Base-by-base conservation (phyloP, 352 stramenopile genomes). In the Pythium coloratum region DNA sequence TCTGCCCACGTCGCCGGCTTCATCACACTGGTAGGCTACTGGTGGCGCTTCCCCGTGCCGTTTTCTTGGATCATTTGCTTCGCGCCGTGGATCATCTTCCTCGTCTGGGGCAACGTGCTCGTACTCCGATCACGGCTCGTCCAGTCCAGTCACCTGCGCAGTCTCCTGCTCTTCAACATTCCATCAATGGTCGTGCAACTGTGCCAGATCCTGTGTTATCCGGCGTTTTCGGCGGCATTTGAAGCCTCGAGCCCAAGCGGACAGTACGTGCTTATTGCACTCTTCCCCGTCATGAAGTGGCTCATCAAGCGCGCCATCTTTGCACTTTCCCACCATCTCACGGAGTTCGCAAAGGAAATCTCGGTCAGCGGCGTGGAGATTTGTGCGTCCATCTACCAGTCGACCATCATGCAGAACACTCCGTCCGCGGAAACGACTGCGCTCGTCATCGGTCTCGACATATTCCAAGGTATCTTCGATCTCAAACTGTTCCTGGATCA, bases 391-490 rank as follows among this genome's bases (percentile, higher is more conserved):
- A 53, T 69, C 47, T 73, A 73, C 53, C 67, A 73, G 44, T 65
- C 67, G 12, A 73, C 62, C 46, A 66, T 73, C 56, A 69, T 73
- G 61, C 67, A 73, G 50, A 63, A 49, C 18, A 18, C 57, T 6
- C 67, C 67, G 26, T 69, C 67, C 2, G 4, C 8, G 16, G 10
- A 51, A 34, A 47, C 67, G 8, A 64, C 40, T n/a, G 56, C 13
- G 1, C 12, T 66, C 2, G 34, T 73, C 20, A 58, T 73, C 2
- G 49, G 13, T 1, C 50, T 73, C 0, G 67, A 73, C 55, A 36
- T 66, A 2, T 14, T 55, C 18, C 56, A 69, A 33, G 60, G 61
- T 0, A 12, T 69, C 38, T 32, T 64, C 13, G 34, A n/a, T 18
- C 38, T 72, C 46, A 50, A 58, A 9, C 28, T 55, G 14, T 64